Percentiles rank a stretch among this genome's conserved stretches.
Conservation (phyloP, 331 rosid species). For the Quercus lobata region DNA sequence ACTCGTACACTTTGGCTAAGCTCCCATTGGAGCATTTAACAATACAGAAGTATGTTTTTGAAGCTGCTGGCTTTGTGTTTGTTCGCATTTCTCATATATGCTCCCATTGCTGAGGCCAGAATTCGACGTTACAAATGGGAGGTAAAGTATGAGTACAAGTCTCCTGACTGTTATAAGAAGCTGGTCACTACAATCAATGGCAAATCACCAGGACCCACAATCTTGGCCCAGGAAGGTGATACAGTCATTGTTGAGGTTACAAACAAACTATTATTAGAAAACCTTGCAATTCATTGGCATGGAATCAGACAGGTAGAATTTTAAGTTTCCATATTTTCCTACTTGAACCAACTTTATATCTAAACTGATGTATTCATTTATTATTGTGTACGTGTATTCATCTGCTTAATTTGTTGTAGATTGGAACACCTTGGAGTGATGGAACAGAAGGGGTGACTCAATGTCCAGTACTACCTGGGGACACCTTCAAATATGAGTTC, state of each 20-base stretch:
- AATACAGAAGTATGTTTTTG: constrained; percentile 1
- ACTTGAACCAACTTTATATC: background rate
- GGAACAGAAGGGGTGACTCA: constrained; percentile 92
- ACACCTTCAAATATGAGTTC: constrained; percentile 62
- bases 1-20: no score
- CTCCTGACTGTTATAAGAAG: constrained; percentile 80
- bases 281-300: constrained; percentile 89
- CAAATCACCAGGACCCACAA: constrained; percentile 74
- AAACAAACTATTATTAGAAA: constrained; percentile 60
- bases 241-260: constrained; percentile 65
- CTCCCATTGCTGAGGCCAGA: constrained; percentile 39
- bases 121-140: constrained; percentile 64
- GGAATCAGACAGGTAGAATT: constrained; percentile 71
- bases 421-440: constrained; percentile 90
- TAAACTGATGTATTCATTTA: background rate
- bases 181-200: constrained; percentile 68
- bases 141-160: constrained; percentile 60
- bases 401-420: constrained; percentile 18
- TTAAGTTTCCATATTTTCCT: background rate
- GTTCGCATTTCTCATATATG: constrained; percentile 16
- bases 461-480: constrained; percentile 78
- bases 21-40: background rate
- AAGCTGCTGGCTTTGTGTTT: constrained; percentile 28
- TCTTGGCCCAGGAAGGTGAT: constrained; percentile 70
- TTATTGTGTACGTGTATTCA: background rate